Evolutionary conservation across 2,329 filamentous ascomycete genomes (phyloP).

Genomic region (Colletotrichum somersetense): DNA sequence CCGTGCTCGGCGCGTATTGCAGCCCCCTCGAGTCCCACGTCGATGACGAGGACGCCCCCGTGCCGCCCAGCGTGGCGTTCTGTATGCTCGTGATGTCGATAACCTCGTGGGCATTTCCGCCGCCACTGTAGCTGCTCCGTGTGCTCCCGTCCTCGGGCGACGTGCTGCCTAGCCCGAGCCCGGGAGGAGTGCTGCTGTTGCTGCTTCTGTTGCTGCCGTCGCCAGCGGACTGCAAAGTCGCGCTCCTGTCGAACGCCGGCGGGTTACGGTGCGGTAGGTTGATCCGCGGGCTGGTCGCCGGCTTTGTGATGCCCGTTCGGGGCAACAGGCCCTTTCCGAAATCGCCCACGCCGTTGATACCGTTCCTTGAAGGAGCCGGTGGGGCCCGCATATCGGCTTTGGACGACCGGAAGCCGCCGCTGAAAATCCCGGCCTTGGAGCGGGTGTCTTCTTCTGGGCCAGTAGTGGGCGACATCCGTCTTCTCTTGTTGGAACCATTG

Average conservation of each 20-base stretch:
- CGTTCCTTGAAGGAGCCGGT: neutral
- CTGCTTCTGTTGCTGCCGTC: constrained; percentile 2
- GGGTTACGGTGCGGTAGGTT: constrained; percentile 35
- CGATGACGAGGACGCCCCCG: neutral
- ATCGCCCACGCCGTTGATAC: constrained; percentile 1
- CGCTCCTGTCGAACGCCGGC: constrained; percentile 25
- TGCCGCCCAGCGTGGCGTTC: constrained; percentile 11
- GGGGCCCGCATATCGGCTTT: neutral
- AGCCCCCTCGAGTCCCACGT: constrained; percentile 36
- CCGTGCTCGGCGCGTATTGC: constrained; percentile 37
- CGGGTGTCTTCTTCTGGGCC: neutral
- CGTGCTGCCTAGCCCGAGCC: constrained; percentile 3
- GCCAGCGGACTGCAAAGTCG: constrained; percentile 31
- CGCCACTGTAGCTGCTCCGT: neutral
- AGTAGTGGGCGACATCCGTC: constrained; percentile 36
- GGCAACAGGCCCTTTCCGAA: constrained; percentile 29
- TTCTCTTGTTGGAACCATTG: constrained; percentile 43
- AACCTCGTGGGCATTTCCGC: constrained; percentile 19
- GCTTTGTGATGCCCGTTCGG: constrained; percentile 10
- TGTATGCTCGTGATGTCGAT: constrained; percentile 38
- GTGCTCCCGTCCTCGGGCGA: constrained; percentile 13
- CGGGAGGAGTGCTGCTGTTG: constrained; percentile 17
- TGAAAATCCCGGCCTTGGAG: constrained; percentile 1
- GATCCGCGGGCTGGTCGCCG: constrained; percentile 2
- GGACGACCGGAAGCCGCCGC: neutral